Percentiles rank a stretch among this genome's conserved stretches.
Conservation (phyloP, 352 stramenopile species). For the Phytophthora parvispora region DNA sequence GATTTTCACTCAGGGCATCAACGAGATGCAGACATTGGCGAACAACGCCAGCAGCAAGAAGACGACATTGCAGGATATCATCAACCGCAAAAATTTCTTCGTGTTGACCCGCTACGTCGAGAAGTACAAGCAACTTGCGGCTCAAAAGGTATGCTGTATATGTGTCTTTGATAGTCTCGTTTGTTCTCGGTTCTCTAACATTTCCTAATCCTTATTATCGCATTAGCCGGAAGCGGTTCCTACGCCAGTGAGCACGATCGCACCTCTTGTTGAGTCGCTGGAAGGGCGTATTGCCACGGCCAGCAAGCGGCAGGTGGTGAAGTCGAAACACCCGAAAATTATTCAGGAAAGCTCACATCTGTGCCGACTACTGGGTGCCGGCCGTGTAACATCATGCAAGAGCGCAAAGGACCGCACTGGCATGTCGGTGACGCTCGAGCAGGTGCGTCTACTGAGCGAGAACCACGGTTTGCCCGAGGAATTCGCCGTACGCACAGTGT, state of each 20-base stretch:
- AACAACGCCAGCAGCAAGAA: slow-evolving; percentile 79
- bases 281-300: slow-evolving; percentile 62
- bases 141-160: slow-evolving; percentile 33
- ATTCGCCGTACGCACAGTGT: slow-evolving; percentile 69
- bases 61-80: slow-evolving; percentile 77
- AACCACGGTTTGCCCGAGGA: slow-evolving; percentile 71
- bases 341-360: slow-evolving; percentile 74
- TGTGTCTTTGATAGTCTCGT: background rate
- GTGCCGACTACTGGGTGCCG: slow-evolving; percentile 89
- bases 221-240: slow-evolving; percentile 52
- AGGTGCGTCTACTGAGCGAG: slow-evolving; percentile 74
- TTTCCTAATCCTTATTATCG: slow-evolving; percentile 11
- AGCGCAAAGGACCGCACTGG: slow-evolving; percentile 96
- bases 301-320: slow-evolving; percentile 73
- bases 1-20: slow-evolving; percentile 83
- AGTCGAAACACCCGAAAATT: slow-evolving; percentile 84
- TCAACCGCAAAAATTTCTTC: slow-evolving; percentile 81
- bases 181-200: slow-evolving; percentile 14
- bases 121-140: slow-evolving; percentile 68
- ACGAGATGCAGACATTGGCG: slow-evolving; percentile 84
- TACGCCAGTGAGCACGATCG: slow-evolving; percentile 52
- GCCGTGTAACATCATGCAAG: slow-evolving; percentile 96
- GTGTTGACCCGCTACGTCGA: slow-evolving; percentile 67
- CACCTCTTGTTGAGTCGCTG: slow-evolving; percentile 54
- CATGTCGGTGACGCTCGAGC: slow-evolving; percentile 97